Conservation (phyloP, 2,329 filamentous ascomycete genomes). For the Paramyrothecium roridum region DNA sequence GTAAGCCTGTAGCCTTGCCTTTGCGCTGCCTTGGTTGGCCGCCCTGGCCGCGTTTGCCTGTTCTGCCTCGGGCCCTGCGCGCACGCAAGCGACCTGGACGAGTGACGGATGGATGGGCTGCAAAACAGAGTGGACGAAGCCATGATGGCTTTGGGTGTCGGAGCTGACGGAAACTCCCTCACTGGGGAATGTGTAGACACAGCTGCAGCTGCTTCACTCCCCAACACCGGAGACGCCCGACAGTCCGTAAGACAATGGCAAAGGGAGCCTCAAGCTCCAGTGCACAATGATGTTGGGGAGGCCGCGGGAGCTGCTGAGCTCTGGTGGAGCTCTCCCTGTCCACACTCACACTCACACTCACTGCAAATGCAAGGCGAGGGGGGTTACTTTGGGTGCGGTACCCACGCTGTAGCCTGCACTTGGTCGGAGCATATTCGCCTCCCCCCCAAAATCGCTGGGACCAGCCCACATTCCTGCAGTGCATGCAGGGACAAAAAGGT, state of each 20-base stretch:
- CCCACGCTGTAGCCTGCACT: background rate
- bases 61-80: background rate
- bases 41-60: background rate
- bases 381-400: too few species aligned
- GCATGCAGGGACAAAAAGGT: slow-evolving; percentile 8
- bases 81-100: too few species aligned
- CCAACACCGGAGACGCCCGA: background rate
- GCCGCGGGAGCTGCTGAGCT: background rate
- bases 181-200: background rate
- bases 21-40: too few species aligned
- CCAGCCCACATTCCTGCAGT: background rate
- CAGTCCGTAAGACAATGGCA: background rate
- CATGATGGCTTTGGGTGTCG: too few species aligned
- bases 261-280: background rate
- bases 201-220: background rate
- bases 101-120: too few species aligned
- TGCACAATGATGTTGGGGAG: background rate
- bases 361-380: too few species aligned
- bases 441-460: background rate
- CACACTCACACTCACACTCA: too few species aligned
- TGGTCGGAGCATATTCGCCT: background rate
- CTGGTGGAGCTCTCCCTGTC: background rate
- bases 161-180: background rate
- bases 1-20: too few species aligned
- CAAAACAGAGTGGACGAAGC: too few species aligned